Evolutionary conservation across 2,329 filamentous ascomycete genomes (phyloP), one percentile per base, ranked within the genome.

Genomic region (Beauveria varroae): DNA sequence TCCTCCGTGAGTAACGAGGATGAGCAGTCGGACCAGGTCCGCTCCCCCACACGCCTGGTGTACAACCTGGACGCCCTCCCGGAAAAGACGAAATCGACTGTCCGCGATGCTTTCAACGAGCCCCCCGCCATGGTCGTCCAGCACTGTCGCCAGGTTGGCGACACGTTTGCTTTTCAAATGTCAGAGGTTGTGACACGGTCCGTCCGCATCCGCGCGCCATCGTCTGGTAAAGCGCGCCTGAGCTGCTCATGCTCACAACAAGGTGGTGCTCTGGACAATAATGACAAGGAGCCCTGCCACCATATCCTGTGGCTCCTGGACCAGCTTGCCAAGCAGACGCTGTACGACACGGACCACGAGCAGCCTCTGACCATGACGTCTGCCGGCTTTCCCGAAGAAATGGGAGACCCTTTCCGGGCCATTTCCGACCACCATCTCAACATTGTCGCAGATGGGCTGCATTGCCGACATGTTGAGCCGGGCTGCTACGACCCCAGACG

Each of bases 261-360:
- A 64, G 30, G 12, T 34, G 30, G 62, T 59, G 65, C 66, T 49
- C 62, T 62, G 63, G 65, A 66, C n/a, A 24, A 24, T n/a, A 14
- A 24, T n/a, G 30, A 49, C 28, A 64, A 66, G 51, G 64, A 67
- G 41, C 79, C 78, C 0, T 84, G 82, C 67, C 73, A 76, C 12
- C 82, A 85, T 63, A 70, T 82, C 34, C 68, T 85, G 30, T 84
- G 81, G 81, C 73, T 85, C 16, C 75, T 82, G 53, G 82, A 85
- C 68, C 78, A 78, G 66, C 74, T 85, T 34, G 73, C 78, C 22
- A 77, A 76, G 57, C 77, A 82, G 66, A 75, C 77, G 3, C 67
- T 80, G 4, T 77, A 78, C 63, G 69, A 74, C 46, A 28, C 41
- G 26, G 72, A 75, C 52, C 67, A 67, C 9, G 64, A 69, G 6